These are phyloP conservation scores for Wickerhamiella nectarea DNA, from an alignment of 805 yeast species.

Conservation along the genomic window DNA sequence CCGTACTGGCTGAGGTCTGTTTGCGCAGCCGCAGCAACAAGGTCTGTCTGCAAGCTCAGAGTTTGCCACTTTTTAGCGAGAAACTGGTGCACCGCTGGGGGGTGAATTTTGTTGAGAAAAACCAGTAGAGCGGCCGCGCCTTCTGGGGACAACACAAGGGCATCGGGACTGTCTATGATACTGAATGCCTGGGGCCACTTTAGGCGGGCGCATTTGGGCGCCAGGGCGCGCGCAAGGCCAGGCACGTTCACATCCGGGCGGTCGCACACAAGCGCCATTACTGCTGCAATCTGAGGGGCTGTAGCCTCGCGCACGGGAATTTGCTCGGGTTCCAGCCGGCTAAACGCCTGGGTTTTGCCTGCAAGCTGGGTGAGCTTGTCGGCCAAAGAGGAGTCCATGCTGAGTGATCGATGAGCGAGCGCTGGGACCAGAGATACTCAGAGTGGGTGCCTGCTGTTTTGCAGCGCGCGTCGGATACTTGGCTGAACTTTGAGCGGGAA, in stretches of 20 bases:
- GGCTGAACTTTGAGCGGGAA: too few species aligned
- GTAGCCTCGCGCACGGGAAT: conserved; percentile 11
- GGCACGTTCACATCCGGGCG: conserved; percentile 12
- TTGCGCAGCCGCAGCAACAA: conserved; percentile 9
- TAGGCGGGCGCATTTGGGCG: conserved; percentile 9
- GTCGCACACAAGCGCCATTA: conserved; percentile 10
- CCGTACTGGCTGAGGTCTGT: conserved; percentile 10
- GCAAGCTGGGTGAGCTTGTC: conserved; percentile 14
- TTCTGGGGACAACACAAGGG: conserved; percentile 7
- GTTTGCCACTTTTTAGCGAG: conserved; percentile 10
- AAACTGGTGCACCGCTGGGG: conserved; percentile 12
- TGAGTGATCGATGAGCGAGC: not conserved
- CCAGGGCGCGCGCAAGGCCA: conserved; percentile 10
- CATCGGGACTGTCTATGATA: not conserved
- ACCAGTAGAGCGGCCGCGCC: conserved; percentile 9
- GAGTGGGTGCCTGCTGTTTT: too few species aligned
- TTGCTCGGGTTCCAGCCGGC: conserved; percentile 10
- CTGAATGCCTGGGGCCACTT: conserved; percentile 9
- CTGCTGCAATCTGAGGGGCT: conserved; percentile 11
- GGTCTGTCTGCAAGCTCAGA: conserved; percentile 9
- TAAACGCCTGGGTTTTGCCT: conserved; percentile 12
- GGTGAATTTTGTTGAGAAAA: conserved; percentile 4
- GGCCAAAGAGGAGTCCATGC: conserved; percentile 12
- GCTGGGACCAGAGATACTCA: not conserved
- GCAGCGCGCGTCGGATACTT: too few species aligned